Base-by-base conservation (phyloP, 1,284 basidiomycete species). In the Ustilago hordei region DNA sequence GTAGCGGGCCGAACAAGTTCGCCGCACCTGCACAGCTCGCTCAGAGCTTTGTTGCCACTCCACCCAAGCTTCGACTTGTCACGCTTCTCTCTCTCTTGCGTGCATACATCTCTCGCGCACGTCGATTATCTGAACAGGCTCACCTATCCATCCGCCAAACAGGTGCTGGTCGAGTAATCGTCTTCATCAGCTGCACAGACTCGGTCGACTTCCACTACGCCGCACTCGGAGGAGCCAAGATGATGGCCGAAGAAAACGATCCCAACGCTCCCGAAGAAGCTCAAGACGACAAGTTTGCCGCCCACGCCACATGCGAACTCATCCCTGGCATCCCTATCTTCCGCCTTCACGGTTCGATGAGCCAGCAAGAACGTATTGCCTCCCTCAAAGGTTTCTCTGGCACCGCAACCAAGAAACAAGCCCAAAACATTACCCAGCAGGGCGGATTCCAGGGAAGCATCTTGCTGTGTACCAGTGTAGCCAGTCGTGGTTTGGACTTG, bases 121-220 rank as follows among this genome's bases (percentile, higher is more conserved):
- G 62, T n/a, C 64, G 65, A 15, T 55, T 60, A 34, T 32, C 53
- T 6, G 83, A 85, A 45, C 64, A 63, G 2, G 60, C 57, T 6
- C 48, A 64, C n/a, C 17, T 32, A 13, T n/a, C 50, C 19, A 34
- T 64, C 17, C 56, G 47, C 31, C 81, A 84, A 19, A 82, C 80
- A 4, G 80, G 80, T 19, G 86, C 88, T 0, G 66, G 77, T 1
- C 89, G 89, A 78, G 91, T 98, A 52, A 95, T 99, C 60, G 95
- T 99, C 6, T 99, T 99, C 87, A 88, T 99, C 69, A 95, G 93
- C 81, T 98, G 95, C 81, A 99, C 95, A 3, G 95, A 98, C 86
- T 94, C 95, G 1, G 97, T 99, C 38, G 96, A 99, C 86, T 98
- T 95, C 84, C 95, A 98, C 85, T 99, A 94, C 93, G 90, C 90